These are phyloP conservation scores for Coemansia sp. DNA, from an alignment of 192 early-diverging fungal genomes.

Conservation along the genomic window DNA sequence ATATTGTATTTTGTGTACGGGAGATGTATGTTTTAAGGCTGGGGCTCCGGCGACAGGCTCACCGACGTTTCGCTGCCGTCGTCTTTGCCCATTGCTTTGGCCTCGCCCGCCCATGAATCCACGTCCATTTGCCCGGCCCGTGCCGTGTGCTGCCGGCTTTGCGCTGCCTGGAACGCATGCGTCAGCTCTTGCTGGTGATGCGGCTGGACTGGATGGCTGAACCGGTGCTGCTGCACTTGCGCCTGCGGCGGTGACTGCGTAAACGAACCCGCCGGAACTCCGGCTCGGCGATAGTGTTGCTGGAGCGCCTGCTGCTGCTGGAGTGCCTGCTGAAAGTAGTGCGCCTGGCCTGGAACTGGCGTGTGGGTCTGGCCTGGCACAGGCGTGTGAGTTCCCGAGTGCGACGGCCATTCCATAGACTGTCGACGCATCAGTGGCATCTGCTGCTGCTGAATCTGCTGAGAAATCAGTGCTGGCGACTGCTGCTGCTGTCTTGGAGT, in stretches of 20 bases:
- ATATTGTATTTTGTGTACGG: not conserved
- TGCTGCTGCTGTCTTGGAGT: slow-evolving; percentile 2
- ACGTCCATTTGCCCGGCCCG: not conserved
- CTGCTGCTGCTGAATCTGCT: not conserved
- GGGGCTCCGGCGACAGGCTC: slow-evolving; percentile 35
- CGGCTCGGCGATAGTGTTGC: not conserved
- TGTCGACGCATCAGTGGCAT: not conserved
- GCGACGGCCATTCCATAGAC: slow-evolving; percentile 13
- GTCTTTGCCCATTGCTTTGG: slow-evolving; percentile 19
- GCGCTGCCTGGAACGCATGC: slow-evolving; percentile 4
- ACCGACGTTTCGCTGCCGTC: slow-evolving; percentile 49
- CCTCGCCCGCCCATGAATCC: not conserved
- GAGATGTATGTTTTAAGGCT: not conserved
- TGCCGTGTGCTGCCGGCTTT: not conserved
- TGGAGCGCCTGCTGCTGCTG: slow-evolving; percentile 10
- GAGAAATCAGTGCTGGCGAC: not conserved
- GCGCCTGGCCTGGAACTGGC: not conserved
- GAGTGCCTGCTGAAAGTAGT: slow-evolving; percentile 10
- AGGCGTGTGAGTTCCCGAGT: slow-evolving; percentile 1
- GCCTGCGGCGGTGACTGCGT: not conserved
- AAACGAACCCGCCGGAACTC: not conserved
- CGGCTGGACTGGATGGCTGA: not conserved
- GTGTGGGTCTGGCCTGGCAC: not conserved
- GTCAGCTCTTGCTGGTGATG: slow-evolving; percentile 8
- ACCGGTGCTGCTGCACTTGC: not conserved